These are phyloP conservation scores for Lachancea waltii DNA, from an alignment of 805 yeast species.

Conservation along the genomic window DNA sequence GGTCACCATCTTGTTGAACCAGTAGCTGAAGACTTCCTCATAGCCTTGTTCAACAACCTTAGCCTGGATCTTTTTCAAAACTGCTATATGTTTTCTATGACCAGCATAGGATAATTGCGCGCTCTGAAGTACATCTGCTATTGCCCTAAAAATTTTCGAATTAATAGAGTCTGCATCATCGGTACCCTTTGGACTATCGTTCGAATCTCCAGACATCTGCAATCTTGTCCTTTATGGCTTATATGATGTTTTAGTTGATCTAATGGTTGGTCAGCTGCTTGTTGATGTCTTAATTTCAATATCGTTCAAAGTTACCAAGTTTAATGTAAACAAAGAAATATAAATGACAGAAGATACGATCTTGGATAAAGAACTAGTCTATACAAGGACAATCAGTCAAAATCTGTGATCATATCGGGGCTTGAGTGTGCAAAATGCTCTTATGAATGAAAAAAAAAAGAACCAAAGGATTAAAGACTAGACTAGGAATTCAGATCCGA, in stretches of 20 bases:
- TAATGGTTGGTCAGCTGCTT: not conserved
- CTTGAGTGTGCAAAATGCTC: too few relatives aligned
- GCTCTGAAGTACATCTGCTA: constrained; percentile 70
- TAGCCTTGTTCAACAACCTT: constrained; percentile 47
- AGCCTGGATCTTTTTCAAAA: constrained; percentile 51
- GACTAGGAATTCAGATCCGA: too few relatives aligned
- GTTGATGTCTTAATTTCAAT: not conserved
- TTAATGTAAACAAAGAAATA: not conserved
- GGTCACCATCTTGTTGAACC: constrained; percentile 56
- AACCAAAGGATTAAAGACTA: too few relatives aligned
- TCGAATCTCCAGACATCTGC: constrained; percentile 1
- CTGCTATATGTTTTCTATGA: constrained; percentile 65
- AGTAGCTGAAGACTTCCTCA: constrained; percentile 53
- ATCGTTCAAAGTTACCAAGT: too few relatives aligned
- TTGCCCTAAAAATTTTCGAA: constrained; percentile 38
- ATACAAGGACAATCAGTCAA: too few relatives aligned
- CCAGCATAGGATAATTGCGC: constrained; percentile 70
- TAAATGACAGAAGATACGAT: too few relatives aligned
- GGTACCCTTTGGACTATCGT: too few relatives aligned
- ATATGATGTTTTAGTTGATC: too few relatives aligned
- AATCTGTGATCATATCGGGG: too few relatives aligned
- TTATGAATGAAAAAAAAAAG: too few relatives aligned
- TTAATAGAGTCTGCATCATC: constrained; percentile 5
- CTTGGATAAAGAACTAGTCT: too few relatives aligned
- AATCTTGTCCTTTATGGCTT: too few relatives aligned